A percentile compares a stretch with the other conserved stretches of the same genome.
Evolutionary conservation across 805 yeast genomes (phyloP).

Genomic region (Saturnispora gosingensis): DNA sequence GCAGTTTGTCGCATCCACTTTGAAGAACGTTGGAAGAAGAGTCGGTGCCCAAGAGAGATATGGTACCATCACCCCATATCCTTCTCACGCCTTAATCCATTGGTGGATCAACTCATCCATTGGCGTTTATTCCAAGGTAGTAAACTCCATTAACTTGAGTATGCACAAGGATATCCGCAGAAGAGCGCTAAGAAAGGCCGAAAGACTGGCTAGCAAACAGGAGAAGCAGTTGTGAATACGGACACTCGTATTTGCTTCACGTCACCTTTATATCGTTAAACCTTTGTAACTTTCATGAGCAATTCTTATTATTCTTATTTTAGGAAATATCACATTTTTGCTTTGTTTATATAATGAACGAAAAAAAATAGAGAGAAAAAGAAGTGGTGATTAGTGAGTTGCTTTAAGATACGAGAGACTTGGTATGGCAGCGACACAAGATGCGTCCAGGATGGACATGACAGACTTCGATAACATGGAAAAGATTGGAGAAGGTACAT

Average conservation of each 20-base stretch:
- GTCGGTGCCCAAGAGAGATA: constrained; percentile 89
- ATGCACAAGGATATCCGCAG: constrained; percentile 76
- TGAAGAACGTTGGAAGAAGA: constrained; percentile 67
- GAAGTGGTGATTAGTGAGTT: neutral
- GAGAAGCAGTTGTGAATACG: neutral
- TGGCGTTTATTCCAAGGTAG: constrained; percentile 71
- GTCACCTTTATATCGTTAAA: neutral
- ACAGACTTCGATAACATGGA: constrained; percentile 90
- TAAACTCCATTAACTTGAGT: constrained; percentile 54
- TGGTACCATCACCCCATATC: constrained; percentile 83
- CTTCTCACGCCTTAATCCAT: constrained; percentile 90
- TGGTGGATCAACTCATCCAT: constrained; percentile 68
- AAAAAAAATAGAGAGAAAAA: neutral
- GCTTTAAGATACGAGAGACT: neutral
- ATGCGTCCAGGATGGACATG: constrained; percentile 52
- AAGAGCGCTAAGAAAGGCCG: constrained; percentile 75
- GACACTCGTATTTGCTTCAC: no score
- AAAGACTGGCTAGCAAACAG: constrained; percentile 28
- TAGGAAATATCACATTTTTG: neutral
- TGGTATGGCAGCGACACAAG: constrained; percentile 5
- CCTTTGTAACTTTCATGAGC: neutral
- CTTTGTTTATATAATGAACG: neutral
- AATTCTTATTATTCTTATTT: neutral
- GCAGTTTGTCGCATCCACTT: constrained; percentile 63
- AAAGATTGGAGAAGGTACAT: constrained; percentile 96